Evolutionary conservation across 495 filamentous ascomycete species (phyloP), one percentile per base, ranked within the genome.

Genomic region (Aspergillus wentii): DNA sequence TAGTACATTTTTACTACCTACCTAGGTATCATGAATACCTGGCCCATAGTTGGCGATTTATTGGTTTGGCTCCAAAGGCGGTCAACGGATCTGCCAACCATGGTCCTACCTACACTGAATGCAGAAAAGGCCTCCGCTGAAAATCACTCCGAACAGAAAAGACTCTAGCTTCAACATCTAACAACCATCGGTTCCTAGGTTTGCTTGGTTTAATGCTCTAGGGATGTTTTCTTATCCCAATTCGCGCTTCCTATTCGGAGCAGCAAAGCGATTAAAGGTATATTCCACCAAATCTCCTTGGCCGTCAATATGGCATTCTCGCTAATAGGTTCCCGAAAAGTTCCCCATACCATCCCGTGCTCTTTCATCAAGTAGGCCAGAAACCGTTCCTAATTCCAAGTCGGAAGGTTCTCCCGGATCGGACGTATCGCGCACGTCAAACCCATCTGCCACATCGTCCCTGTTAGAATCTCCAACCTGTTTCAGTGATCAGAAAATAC

Each of bases 211-310:
- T n/a, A n/a, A n/a, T n/a, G n/a, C n/a, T n/a, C n/a, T n/a, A n/a
- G n/a, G n/a, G n/a, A 60, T 60, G 57, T 57, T 56, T 26, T 28
- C 48, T 37, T 49, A 34, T 39, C 36, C 48, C 42, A 47, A 9
- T 5, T 17, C 49, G 7, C 57, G 54, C 47, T 56, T 54, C 35
- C 38, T 53, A 10, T 10, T 58, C 8, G 49, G 51, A 32, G 51
- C 36, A 32, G 32, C 44, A 30, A 51, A 44, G 33, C 42, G 26
- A 23, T 29, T 53, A 3, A 30, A 43, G 49, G 57, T 61, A 50
- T 16, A 35, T 35, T 9, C 5, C 22, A 25, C 6, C 5, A 25
- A 25, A 25, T 25, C 22, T 25, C 6, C 22, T 25, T 11, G 6
- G 11, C 5, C 22, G 22, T 5, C 5, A 25, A 25, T 25, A 6